A percentile compares a stretch with the other conserved stretches of the same genome.
Conservation (phyloP, 768 basidiomycete species). For the Ramaria rubella region DNA sequence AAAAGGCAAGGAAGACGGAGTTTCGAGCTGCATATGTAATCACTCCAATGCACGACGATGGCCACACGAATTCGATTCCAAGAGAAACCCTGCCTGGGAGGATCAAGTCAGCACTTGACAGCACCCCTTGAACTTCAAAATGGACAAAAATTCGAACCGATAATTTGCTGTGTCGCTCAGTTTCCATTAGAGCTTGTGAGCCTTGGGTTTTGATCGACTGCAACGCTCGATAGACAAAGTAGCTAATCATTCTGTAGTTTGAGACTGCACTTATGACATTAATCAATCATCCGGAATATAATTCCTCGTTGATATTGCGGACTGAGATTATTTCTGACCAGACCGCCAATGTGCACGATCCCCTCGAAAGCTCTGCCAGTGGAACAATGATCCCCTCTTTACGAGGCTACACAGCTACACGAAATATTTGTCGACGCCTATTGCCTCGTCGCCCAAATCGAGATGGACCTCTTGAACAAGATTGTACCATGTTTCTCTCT, state of each 20-base stretch:
- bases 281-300: slow-evolving; percentile 86
- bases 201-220: not conserved
- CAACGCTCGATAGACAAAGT: not conserved
- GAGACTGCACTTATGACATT: slow-evolving; percentile 63
- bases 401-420: slow-evolving; percentile 8
- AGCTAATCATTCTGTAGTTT: slow-evolving; percentile 46
- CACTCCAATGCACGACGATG: not conserved
- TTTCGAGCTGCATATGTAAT: not conserved
- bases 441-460: slow-evolving; percentile 75
- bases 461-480: slow-evolving; percentile 68
- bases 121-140: not conserved
- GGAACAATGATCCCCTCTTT: not conserved
- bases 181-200: slow-evolving; percentile 41
- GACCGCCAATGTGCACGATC: not conserved
- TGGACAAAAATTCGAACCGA: slow-evolving; percentile 17
- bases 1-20: not conserved
- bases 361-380: slow-evolving; percentile 7
- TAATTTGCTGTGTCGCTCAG: slow-evolving; percentile 35
- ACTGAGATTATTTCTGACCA: slow-evolving; percentile 57
- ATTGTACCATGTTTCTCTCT: slow-evolving; percentile 63
- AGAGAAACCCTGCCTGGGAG: slow-evolving; percentile 4
- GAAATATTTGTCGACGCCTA: slow-evolving; percentile 58
- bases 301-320: slow-evolving; percentile 83
- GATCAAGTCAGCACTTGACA: slow-evolving; percentile 1
- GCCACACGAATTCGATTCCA: not conserved